Base-by-base conservation (phyloP, 768 basidiomycete species). In the Termitomyces sp. region DNA sequence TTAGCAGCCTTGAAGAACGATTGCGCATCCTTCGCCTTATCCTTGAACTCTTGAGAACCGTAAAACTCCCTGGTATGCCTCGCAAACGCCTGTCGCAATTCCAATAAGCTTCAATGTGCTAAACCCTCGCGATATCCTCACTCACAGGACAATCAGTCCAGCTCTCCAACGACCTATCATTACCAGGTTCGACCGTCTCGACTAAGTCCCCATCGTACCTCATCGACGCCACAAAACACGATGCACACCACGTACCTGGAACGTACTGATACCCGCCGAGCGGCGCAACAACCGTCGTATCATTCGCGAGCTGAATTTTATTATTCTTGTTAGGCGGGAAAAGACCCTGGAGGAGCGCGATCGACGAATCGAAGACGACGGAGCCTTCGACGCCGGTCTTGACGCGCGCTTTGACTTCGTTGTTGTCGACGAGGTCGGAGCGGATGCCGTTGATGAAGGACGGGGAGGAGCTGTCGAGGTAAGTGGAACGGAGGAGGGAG, bases 201-300 rank as follows among this genome's bases (percentile, higher is more conserved):
- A 92, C 90, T 86, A 58, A 25, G 14, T 9, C 53, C 17, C n/a
- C 48, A 50, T 54, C 57, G 68, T 32, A 61, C 40, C 25, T 25
- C 25, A 25, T 25, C 25, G 25, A 25, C 25, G 25, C 25, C 25
- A 25, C 25, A 25, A 25, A 25, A 25, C 25, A 25, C 25, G 25
- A 25, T 25, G 25, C 25, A 25, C 25, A 25, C 25, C 25, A 73
- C 76, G 53, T 62, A 84, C 87, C 82, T n/a, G 92, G 90, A 52
- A 95, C 83, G 65, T 94, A 95, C 74, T 94, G 91, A 73, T 94
- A 95, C 3, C 91, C 91, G 15, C 84, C 83, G 9, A 94, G 82
- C 31, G 94, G 92, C 1, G 89, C 85, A 25, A 83, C 73, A 65
- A 95, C 77, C 31, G 79, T 83, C 14, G 86, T 85, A 59, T 86